phyloP scores from a whole-genome alignment of 1,284 basidiomycete species.

The Tilletia walkeri region DNA sequence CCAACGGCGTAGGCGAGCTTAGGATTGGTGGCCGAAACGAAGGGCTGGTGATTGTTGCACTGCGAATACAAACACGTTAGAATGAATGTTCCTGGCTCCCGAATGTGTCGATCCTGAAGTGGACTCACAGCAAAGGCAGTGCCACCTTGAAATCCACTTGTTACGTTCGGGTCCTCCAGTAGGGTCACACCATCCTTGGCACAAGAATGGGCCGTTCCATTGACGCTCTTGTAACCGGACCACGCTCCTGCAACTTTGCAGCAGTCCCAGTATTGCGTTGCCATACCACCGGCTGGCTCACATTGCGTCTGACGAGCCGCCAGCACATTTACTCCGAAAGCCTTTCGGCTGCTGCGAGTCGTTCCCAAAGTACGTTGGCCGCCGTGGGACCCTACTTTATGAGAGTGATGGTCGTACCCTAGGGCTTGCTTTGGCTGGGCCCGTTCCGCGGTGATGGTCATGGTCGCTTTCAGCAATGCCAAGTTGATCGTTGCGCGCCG shows the following conservation, averaged over 20 bases:
- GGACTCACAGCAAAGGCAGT: background rate
- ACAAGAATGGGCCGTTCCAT: background rate
- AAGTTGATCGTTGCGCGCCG: no score
- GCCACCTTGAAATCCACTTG: background rate
- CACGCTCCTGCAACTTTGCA: background rate
- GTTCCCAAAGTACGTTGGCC: background rate
- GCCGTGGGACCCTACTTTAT: background rate
- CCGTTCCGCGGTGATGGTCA: no score
- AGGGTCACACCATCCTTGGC: background rate
- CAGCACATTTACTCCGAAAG: no score
- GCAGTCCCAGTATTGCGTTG: background rate
- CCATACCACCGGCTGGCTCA: background rate
- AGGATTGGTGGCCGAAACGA: background rate
- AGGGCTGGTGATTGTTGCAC: slow-evolving; percentile 14
- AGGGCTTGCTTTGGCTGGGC: background rate
- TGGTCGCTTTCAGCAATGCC: no score
- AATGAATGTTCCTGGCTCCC: background rate
- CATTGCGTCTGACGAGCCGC: background rate
- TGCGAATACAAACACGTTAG: background rate
- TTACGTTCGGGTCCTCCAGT: background rate
- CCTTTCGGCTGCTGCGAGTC: no score
- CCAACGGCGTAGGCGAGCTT: background rate
- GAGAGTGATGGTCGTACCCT: background rate
- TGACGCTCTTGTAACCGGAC: background rate
- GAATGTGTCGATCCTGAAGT: background rate